Evolutionary conservation across 345 rosid species (phyloP).

Genomic region (Salix viminalis): DNA sequence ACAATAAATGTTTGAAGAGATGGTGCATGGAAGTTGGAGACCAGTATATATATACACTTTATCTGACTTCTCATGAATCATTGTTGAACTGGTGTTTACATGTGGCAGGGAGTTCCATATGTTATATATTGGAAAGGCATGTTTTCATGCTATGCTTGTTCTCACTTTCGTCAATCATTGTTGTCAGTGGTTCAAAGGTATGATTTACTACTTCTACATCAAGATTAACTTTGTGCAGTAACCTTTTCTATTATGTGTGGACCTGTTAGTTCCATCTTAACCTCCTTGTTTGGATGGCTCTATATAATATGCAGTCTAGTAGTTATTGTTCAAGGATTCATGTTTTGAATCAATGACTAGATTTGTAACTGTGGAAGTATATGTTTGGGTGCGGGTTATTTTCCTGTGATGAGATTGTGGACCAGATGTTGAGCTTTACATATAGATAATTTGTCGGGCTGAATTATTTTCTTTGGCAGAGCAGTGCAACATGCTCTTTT

Average conservation of each 20-base stretch:
- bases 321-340: background rate
- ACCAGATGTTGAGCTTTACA: background rate
- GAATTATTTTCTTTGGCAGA: background rate
- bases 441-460: background rate
- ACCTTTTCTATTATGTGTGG: background rate
- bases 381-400: background rate
- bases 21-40: conserved; percentile 8
- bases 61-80: background rate
- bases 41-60: background rate
- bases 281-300: background rate
- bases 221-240: background rate
- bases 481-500: background rate
- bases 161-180: conserved; percentile 85
- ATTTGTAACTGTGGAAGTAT: background rate
- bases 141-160: conserved; percentile 58
- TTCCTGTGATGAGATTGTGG: background rate
- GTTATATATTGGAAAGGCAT: conserved; percentile 74
- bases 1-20: background rate
- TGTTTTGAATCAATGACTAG: background rate
- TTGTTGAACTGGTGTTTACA: conserved; percentile 13
- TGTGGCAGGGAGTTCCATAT: conserved; percentile 77
- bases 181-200: conserved; percentile 84
- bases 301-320: background rate
- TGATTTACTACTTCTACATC: background rate
- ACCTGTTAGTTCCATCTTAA: background rate